Base-by-base conservation (phyloP, 2,329 filamentous ascomycete species). In the Aureobasidium musti region DNA sequence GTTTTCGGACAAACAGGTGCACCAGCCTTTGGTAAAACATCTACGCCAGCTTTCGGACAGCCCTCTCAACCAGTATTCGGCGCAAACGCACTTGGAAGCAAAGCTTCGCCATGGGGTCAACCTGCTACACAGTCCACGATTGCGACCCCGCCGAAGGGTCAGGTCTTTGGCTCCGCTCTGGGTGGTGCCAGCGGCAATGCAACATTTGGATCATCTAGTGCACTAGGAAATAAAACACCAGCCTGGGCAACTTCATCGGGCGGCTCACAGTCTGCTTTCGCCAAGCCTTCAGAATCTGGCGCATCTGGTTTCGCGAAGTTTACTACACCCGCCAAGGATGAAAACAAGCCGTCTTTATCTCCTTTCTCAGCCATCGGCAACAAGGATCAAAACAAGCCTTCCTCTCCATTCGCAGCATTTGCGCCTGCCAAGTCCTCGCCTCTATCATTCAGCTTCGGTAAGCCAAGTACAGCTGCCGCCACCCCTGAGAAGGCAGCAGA, bases 341-440 rank as follows among this genome's bases (percentile, higher is more conserved):
- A 69, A 26, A 69, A 70, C 63, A 74, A 74, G 63, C 45, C 67
- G 8, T 77, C 77, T 26, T n/a, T 56, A 28, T 70, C 68, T 43
- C 67, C 69, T 3, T 70, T 70, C 37, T 60, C 67, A 10, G 49
- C 50, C 26, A 59, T 43, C 14, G 63, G 63, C 3, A 61, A 61
- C 28, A 61, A 45, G 11, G 56, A 47, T n/a, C 43, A 47, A 13
- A 64, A 61, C 26, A 70, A 70, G 45, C 37, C 70, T n/a, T 72
- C 72, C 14, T 73, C 72, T 23, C 70, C 72, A 6, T 73, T 74
- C 49, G 70, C 63, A 37, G 59, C 37, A 61, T 41, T 67, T 33
- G 71, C 74, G 49, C 72, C 74, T 19, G 69, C 69, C 19, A 72
- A 64, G 68, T 73, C 17, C 74, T 78, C 21, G 68, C 70, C 30